Evolutionary conservation across 2,329 filamentous ascomycete species (phyloP).

Genomic region (Ophiostoma quercus): DNA sequence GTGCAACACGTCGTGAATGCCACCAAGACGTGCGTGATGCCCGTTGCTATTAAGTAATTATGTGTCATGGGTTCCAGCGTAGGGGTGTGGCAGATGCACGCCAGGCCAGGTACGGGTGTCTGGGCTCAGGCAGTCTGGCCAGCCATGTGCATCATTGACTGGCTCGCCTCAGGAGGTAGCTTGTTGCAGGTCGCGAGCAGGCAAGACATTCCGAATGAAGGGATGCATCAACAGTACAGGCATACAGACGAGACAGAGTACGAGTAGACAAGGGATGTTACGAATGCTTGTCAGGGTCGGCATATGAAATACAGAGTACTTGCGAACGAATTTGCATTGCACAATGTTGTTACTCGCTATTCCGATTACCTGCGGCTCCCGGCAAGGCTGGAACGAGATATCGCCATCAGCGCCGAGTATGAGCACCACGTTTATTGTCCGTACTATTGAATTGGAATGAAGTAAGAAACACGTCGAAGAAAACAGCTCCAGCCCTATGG

Average conservation of each 20-base stretch:
- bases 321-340: no score
- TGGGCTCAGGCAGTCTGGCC: neutral
- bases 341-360: no score
- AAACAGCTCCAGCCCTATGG: neutral
- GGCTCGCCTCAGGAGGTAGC: neutral
- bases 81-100: neutral
- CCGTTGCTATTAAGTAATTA: conserved; percentile 33
- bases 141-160: conserved; percentile 10
- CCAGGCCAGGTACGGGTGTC: neutral
- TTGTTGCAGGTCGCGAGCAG: neutral
- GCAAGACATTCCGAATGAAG: neutral
- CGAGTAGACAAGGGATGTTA: neutral
- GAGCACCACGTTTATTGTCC: neutral
- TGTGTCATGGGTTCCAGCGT: conserved; percentile 30
- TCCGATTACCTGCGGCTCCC: neutral
- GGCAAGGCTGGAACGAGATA: neutral
- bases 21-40: conserved; percentile 14
- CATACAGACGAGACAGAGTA: neutral
- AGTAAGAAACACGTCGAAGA: neutral
- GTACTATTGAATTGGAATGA: neutral
- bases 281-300: no score
- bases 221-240: neutral
- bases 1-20: conserved; percentile 5
- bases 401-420: neutral
- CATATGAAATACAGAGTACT: no score